Evolutionary conservation across 768 basidiomycete species (phyloP).

Genomic region (Coprinellus micaceus): DNA sequence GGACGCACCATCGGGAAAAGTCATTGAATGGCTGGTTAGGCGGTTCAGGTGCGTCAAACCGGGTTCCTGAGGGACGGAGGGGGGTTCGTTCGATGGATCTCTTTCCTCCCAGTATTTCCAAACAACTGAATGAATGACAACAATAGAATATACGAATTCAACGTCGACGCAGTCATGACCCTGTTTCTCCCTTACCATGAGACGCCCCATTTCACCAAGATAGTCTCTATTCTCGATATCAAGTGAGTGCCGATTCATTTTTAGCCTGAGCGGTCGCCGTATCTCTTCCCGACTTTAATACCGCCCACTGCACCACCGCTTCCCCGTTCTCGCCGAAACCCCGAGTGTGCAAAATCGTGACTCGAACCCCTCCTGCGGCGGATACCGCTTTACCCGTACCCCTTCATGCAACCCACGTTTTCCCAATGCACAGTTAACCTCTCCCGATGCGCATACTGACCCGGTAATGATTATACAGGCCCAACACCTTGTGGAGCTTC

Average conservation of each 20-base stretch:
- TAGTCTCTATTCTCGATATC: slow-evolving; percentile 82
- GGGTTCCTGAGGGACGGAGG: neutral
- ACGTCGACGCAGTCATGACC: slow-evolving; percentile 69
- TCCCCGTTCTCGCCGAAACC: neutral
- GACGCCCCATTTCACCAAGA: slow-evolving; percentile 89
- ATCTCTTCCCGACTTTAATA: neutral
- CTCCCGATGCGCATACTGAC: neutral
- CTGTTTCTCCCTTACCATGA: slow-evolving; percentile 95
- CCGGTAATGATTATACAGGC: slow-evolving; percentile 32
- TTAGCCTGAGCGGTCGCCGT: neutral
- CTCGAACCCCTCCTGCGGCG: neutral
- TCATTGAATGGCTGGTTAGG: slow-evolving; percentile 92
- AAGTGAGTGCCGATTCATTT: slow-evolving; percentile 41
- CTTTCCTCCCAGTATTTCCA: neutral
- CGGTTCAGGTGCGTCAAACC: slow-evolving; percentile 77
- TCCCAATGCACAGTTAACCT: neutral
- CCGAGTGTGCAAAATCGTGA: too few relatives aligned
- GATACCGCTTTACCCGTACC: neutral
- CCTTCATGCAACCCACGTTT: too few relatives aligned
- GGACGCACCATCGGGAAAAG: slow-evolving; percentile 75
- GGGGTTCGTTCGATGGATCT: neutral
- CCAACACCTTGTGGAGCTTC: slow-evolving; percentile 62
- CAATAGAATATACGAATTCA: slow-evolving; percentile 87
- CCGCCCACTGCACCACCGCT: neutral
- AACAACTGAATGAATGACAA: slow-evolving; percentile 1